A percentile compares a stretch with the other conserved stretches of the same genome.
Evolutionary conservation across 73 alveolate species (phyloP).

Genomic region (Tetrahymena malaccensis): DNA sequence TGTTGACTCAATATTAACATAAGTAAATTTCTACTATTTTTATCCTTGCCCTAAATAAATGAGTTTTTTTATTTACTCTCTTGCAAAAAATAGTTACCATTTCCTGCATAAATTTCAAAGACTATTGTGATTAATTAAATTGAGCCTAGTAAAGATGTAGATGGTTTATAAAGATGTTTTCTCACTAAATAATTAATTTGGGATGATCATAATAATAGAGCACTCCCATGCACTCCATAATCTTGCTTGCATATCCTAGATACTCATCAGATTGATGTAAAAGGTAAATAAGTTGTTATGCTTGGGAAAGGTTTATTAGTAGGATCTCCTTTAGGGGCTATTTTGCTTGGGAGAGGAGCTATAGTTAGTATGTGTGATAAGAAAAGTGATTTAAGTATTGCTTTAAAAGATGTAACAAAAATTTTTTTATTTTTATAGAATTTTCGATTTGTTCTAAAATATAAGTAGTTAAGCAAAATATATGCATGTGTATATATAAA

Average conservation of each 20-base stretch:
- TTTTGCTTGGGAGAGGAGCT: conserved; percentile 30
- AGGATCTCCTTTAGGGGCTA: conserved; percentile 59
- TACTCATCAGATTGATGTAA: conserved; percentile 13
- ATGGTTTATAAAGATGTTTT: conserved; percentile 21
- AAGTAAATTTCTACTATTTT: conserved; percentile 1
- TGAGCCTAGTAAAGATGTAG: conserved; percentile 58
- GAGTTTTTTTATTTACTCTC: too few species aligned
- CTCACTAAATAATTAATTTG: not conserved
- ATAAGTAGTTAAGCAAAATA: not conserved
- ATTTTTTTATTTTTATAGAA: not conserved
- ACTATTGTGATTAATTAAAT: conserved; percentile 32
- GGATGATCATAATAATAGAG: conserved; percentile 4
- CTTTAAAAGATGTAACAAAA: not conserved
- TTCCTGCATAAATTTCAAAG: conserved; percentile 56
- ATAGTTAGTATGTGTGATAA: conserved; percentile 35
- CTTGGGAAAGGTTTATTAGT: conserved; percentile 49
- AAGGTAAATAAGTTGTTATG: conserved; percentile 37
- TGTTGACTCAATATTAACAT: conserved; percentile 50
- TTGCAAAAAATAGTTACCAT: conserved; percentile 40
- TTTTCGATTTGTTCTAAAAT: not conserved
- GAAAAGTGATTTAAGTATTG: not conserved
- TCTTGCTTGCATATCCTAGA: conserved; percentile 21
- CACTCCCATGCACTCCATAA: conserved; percentile 31
- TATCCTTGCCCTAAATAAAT: too few species aligned
- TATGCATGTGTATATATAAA: too few species aligned